Evolutionary conservation across 164 flowering plant species (phyloP).

Genomic region (Aristolochia contorta): DNA sequence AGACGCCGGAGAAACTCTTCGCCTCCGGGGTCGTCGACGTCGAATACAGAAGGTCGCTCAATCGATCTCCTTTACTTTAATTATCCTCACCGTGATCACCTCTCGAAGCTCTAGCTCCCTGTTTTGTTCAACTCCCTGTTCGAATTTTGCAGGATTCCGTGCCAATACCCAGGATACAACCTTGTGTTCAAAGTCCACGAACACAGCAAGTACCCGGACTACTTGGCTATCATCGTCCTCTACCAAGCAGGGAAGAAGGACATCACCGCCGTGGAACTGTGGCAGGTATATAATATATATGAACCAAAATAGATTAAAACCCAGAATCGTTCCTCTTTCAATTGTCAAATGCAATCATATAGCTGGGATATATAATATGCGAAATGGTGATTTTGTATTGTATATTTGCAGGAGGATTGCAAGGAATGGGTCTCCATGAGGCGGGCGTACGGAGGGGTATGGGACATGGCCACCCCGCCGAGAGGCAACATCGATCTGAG

Average conservation of each 20-base stretch:
- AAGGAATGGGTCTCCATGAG: slow-evolving; percentile 64
- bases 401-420: slow-evolving; percentile 55
- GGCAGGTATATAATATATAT: slow-evolving; percentile 76
- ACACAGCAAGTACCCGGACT: slow-evolving; percentile 48
- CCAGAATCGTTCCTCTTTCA: too few relatives aligned
- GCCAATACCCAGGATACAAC: slow-evolving; percentile 40
- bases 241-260: slow-evolving; percentile 54
- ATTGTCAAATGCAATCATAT: too few relatives aligned
- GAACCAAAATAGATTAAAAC: too few relatives aligned
- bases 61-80: not conserved
- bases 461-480: slow-evolving; percentile 34
- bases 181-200: slow-evolving; percentile 56
- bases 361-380: too few relatives aligned
- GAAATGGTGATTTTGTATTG: too few relatives aligned
- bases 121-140: too few relatives aligned
- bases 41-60: slow-evolving; percentile 36
- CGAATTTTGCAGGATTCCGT: slow-evolving; percentile 35
- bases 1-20: slow-evolving; percentile 27
- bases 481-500: slow-evolving; percentile 36
- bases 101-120: too few relatives aligned
- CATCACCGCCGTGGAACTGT: slow-evolving; percentile 41
- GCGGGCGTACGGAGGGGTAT: slow-evolving; percentile 46
- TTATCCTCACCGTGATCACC: too few relatives aligned
- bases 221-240: slow-evolving; percentile 52
- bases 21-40: slow-evolving; percentile 69